Percentiles rank a stretch among this genome's conserved stretches.
Evolutionary conservation across 768 basidiomycete species (phyloP).

Genomic region (Pleurotus platypus): DNA sequence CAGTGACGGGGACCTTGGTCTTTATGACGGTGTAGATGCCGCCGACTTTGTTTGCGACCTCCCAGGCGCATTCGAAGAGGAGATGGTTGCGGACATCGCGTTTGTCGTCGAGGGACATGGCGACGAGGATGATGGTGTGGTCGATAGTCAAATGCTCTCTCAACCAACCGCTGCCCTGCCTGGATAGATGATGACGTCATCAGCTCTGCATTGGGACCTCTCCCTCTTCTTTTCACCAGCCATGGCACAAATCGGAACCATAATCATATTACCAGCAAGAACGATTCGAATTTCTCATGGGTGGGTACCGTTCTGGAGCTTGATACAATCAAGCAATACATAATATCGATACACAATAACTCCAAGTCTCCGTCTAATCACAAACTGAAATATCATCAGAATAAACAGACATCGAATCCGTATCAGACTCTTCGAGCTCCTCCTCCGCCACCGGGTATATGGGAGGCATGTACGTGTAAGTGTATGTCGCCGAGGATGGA

Average conservation of each 20-base stretch:
- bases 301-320: no score
- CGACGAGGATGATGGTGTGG: constrained; percentile 16
- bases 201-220: not conserved
- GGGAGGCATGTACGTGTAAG: no score
- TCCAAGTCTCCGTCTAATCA: no score
- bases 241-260: no score
- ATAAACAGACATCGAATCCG: constrained; percentile 5
- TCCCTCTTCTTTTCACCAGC: not conserved
- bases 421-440: not conserved
- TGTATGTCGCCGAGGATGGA: no score
- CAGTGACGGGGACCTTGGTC: constrained; percentile 98
- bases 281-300: not conserved
- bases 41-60: constrained; percentile 98
- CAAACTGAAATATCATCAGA: constrained; percentile 1
- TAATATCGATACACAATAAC: no score
- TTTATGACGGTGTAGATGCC: constrained; percentile 99
- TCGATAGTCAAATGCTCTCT: constrained; percentile 2
- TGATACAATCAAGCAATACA: no score
- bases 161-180: not conserved
- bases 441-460: not conserved
- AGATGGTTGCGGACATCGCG: constrained; percentile 78
- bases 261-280: not conserved
- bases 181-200: constrained; percentile 3
- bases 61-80: constrained; percentile 97
- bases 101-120: constrained; percentile 33